Evolutionary conservation across 2,329 filamentous ascomycete species (phyloP).

Genomic region (Xylaria sp.): DNA sequence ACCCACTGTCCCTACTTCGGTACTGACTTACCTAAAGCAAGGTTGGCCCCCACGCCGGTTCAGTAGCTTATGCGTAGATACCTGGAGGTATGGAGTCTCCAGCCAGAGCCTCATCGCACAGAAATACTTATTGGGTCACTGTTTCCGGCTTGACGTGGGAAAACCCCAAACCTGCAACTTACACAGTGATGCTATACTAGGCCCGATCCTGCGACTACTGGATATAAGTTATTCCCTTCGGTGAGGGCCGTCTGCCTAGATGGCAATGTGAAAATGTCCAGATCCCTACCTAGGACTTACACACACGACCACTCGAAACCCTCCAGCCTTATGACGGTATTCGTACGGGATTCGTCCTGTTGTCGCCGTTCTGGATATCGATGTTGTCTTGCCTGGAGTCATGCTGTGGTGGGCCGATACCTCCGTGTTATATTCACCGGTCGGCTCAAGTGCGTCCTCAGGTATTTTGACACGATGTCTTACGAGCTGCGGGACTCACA

Average conservation of each 20-base stretch:
- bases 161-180: neutral
- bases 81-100: neutral
- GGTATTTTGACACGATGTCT: neutral
- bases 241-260: slow-evolving; percentile 15
- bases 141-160: neutral
- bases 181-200: neutral
- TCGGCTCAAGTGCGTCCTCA: neutral
- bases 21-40: neutral
- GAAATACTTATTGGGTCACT: neutral
- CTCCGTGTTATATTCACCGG: neutral
- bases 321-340: neutral
- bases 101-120: neutral
- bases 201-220: neutral
- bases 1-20: neutral
- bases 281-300: slow-evolving; percentile 8
- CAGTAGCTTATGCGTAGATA: neutral
- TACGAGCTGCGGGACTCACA: no score
- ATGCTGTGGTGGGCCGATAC: neutral
- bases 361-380: neutral
- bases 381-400: neutral
- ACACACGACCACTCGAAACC: neutral
- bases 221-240: slow-evolving; percentile 3
- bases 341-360: neutral
- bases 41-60: neutral
- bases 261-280: neutral